Conservation (phyloP, 306 rosid species). For the Cicer pinnatifidum region DNA sequence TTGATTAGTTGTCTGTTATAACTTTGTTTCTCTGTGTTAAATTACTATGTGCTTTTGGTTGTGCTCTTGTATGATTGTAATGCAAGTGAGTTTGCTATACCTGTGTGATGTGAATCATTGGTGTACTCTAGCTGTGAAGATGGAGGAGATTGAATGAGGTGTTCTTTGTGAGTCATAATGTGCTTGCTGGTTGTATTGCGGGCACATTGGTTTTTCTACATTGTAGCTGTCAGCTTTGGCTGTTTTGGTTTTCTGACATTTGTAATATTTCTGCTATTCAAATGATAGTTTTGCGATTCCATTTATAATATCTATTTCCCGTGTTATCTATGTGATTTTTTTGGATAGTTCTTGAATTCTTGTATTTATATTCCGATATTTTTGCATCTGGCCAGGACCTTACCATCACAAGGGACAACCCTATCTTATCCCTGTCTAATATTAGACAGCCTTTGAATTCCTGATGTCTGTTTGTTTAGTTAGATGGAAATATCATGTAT, state of each 20-base stretch:
- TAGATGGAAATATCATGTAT: neutral
- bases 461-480: neutral
- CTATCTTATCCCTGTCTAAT: neutral
- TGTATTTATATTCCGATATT: neutral
- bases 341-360: neutral
- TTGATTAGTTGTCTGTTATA: conserved; percentile 38
- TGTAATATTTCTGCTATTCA: neutral
- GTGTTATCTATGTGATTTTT: neutral
- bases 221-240: neutral
- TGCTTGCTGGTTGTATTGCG: conserved; percentile 16
- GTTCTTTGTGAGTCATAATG: conserved; percentile 20
- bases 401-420: neutral
- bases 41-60: conserved; percentile 17
- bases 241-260: conserved; percentile 25
- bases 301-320: conserved; percentile 1
- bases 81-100: conserved; percentile 12
- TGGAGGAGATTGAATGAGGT: conserved; percentile 36
- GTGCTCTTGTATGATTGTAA: conserved; percentile 38
- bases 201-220: neutral
- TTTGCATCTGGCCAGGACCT: neutral
- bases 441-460: neutral
- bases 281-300: conserved; percentile 9
- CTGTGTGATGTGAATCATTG: conserved; percentile 28
- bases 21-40: conserved; percentile 26
- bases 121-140: conserved; percentile 36